These are phyloP conservation scores for Juncus inflexus DNA, from an alignment of 176 grass and related monocot genomes.

Conservation along the genomic window DNA sequence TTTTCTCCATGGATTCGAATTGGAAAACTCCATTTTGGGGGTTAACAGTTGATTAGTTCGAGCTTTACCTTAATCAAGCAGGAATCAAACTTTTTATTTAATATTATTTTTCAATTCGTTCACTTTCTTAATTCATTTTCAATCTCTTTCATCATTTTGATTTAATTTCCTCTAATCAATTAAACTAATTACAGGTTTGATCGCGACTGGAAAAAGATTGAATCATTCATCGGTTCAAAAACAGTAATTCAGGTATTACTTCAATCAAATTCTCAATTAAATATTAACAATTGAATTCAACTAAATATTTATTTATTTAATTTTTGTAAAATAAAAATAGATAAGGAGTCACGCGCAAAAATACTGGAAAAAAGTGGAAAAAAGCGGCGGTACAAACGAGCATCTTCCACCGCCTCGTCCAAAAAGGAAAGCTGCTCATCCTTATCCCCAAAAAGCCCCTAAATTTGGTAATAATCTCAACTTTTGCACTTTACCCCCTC, in stretches of 20 bases:
- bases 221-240: constrained; percentile 79
- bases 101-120: neutral
- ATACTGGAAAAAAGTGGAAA: constrained; percentile 90
- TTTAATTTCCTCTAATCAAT: no score
- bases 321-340: constrained; percentile 26
- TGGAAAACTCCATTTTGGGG: no score
- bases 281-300: neutral
- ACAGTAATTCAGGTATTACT: constrained; percentile 77
- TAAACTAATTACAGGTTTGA: constrained; percentile 49
- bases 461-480: constrained; percentile 42
- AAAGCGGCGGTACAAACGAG: constrained; percentile 64
- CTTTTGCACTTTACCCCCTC: neutral
- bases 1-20: no score
- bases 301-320: neutral
- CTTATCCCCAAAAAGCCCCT: constrained; percentile 96
- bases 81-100: no score
- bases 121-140: no score
- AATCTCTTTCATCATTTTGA: no score
- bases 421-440: constrained; percentile 92
- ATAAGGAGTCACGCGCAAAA: constrained; percentile 99
- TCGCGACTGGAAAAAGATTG: constrained; percentile 90
- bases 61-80: no score
- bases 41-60: no score
- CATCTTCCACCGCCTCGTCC: constrained; percentile 93
- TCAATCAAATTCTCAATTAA: neutral